phyloP scores from a whole-genome alignment of 495 filamentous ascomycete genomes.

The Achaetomiella virescens region DNA sequence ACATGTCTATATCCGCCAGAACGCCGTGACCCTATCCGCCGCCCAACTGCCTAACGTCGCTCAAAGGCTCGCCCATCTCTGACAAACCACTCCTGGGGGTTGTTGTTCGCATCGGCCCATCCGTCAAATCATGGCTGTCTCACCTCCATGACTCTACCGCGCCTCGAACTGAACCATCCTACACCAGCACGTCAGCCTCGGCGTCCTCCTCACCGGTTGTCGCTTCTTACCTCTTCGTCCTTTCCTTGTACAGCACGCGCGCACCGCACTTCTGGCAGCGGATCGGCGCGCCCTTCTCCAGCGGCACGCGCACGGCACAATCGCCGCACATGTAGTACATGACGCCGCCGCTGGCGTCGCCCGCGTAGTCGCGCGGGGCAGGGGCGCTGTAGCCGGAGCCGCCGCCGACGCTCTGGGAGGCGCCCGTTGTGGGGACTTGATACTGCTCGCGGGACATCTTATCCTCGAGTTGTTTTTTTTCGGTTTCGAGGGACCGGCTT shows the following conservation, averaged over 20 bases:
- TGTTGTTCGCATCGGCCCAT: background rate
- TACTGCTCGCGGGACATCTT: constrained; percentile 58
- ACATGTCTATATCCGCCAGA: background rate
- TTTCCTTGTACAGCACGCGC: constrained; percentile 93
- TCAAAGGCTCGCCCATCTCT: background rate
- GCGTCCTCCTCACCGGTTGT: no score
- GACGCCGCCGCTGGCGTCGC: constrained; percentile 30
- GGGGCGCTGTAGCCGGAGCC: constrained; percentile 16
- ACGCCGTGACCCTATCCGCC: constrained; percentile 10
- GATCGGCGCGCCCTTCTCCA: constrained; percentile 81
- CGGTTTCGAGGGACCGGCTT: background rate
- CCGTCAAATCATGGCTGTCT: background rate
- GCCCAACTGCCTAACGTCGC: background rate
- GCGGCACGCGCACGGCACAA: constrained; percentile 72
- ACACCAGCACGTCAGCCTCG: constrained; percentile 9
- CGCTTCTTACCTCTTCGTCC: constrained; percentile 84
- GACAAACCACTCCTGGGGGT: background rate
- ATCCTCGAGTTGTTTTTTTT: background rate
- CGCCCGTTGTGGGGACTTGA: constrained; percentile 45
- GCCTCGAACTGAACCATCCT: constrained; percentile 99
- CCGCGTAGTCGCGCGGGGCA: constrained; percentile 25
- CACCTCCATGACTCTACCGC: constrained; percentile 43
- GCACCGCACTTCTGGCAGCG: constrained; percentile 95
- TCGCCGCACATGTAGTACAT: constrained; percentile 92
- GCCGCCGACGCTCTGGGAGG: constrained; percentile 25